Percentiles rank a stretch among this genome's conserved stretches.
These are phyloP conservation scores for Santalum album DNA, from an alignment of 164 flowering plant genomes.

Conservation along the genomic window DNA sequence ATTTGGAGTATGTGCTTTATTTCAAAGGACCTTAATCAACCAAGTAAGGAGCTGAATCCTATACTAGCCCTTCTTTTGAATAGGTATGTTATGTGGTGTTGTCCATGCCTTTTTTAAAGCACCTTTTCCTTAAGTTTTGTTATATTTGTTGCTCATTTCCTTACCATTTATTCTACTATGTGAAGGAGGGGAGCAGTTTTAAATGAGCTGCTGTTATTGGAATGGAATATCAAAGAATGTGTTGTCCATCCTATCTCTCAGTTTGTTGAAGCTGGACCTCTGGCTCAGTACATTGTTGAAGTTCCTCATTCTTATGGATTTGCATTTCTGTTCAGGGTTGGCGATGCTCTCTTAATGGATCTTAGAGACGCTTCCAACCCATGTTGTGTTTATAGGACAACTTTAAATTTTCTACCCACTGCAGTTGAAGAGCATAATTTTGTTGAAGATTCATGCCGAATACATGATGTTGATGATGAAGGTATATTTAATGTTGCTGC, in stretches of 20 bases:
- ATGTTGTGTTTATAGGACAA: conserved; percentile 46
- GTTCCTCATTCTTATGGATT: conserved; percentile 70
- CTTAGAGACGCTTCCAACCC: conserved; percentile 67
- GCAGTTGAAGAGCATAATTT: conserved; percentile 40
- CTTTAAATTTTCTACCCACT: conserved; percentile 33
- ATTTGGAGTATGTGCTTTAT: conserved; percentile 99
- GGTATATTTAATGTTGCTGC: conserved; percentile 85
- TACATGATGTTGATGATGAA: conserved; percentile 76
- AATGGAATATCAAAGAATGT: conserved; percentile 50
- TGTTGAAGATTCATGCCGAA: conserved; percentile 42
- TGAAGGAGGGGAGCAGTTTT: conserved; percentile 46
- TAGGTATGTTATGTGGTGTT: conserved; percentile 34
- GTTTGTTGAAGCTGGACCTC: conserved; percentile 58
- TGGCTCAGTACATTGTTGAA: conserved; percentile 64
- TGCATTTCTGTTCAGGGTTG: conserved; percentile 75
- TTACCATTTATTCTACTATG: conserved; percentile 5
- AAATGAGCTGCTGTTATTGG: conserved; percentile 66
- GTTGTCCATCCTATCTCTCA: conserved; percentile 45
- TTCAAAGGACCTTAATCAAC: conserved; percentile 36
- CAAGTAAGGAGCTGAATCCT: conserved; percentile 40
- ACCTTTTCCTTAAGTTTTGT: not conserved
- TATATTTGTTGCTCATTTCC: not conserved
- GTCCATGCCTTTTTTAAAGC: not conserved
- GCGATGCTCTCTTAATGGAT: conserved; percentile 84
- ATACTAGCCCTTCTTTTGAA: conserved; percentile 69